Conservation (phyloP, 108 stramenopile genomes). For the Schizochytrium sp. region DNA sequence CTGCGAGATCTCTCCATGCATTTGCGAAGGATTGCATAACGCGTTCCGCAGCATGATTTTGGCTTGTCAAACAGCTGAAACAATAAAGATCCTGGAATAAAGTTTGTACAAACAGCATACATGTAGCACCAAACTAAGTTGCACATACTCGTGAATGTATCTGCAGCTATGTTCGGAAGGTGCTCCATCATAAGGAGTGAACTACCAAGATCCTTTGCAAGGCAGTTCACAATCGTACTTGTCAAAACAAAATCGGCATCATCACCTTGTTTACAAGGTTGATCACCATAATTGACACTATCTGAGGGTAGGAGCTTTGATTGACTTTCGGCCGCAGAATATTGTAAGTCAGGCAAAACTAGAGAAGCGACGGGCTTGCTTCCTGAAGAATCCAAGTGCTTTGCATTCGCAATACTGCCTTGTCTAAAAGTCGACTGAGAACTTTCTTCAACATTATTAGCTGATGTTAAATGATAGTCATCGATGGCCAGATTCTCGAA, state of each 20-base stretch:
- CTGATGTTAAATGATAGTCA: neutral
- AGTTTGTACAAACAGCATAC: conserved; percentile 43
- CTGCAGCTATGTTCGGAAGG: neutral
- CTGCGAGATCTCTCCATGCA: neutral
- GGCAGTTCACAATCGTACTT: conserved; percentile 29
- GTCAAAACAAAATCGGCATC: conserved; percentile 36
- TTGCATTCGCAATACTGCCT: neutral
- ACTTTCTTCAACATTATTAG: no score
- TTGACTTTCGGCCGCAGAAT: no score
- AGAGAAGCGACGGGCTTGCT: neutral
- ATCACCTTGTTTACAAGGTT: neutral
- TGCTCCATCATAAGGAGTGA: conserved; percentile 42
- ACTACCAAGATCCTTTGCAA: conserved; percentile 54
- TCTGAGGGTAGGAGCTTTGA: no score
- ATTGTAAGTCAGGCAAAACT: no score
- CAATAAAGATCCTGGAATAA: conserved; percentile 18
- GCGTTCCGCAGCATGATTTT: neutral
- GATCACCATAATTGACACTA: no score
- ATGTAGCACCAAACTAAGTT: conserved; percentile 28
- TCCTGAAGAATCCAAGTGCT: neutral
- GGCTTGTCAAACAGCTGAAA: neutral
- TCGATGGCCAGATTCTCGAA: neutral
- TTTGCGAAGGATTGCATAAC: neutral
- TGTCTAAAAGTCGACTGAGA: neutral
- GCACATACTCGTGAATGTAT: neutral